Base-by-base conservation (phyloP, 192 early-diverging fungal genomes). In the Geosiphon pyriformis region DNA sequence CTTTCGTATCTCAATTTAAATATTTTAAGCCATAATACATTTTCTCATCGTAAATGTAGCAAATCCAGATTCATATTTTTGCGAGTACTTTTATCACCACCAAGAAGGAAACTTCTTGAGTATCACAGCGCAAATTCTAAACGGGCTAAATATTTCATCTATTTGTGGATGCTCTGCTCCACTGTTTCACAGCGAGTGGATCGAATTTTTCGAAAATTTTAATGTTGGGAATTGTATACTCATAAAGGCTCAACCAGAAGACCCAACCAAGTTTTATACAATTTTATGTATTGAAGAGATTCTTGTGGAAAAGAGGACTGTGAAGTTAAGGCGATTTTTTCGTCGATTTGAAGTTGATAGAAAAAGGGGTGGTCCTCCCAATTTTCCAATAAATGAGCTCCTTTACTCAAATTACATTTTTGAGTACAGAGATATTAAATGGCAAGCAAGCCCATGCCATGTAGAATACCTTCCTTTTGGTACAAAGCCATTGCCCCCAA, bases 321-420 rank as follows among this genome's bases (percentile, higher is more conserved):
- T n/a, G n/a, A n/a, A n/a, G n/a, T n/a, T n/a, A n/a, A n/a, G n/a
- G n/a, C n/a, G n/a, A n/a, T n/a, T n/a, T n/a, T n/a, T n/a, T n/a
- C n/a, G n/a, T n/a, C n/a, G n/a, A n/a, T n/a, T n/a, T n/a, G n/a
- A n/a, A n/a, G n/a, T n/a, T n/a, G n/a, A n/a, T n/a, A n/a, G 27
- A 54, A 55, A 55, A 55, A 20, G 22, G 22, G 1, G 29, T 35
- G 25, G 7, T 25, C 23, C n/a, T 1, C n/a, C n/a, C n/a, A n/a
- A n/a, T n/a, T n/a, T n/a, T 10, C 2, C 35, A 15, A 52, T 54
- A 37, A 65, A 65, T 35, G 63, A 65, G 17, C 30, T 65, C 18
- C 32, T 65, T 20, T 65, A 37, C 23, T 65, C 63, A 11, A 35
- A 65, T n/a, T n/a, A n/a, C n/a, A n/a, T n/a, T n/a, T n/a, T n/a